Percentiles rank a stretch among this genome's conserved stretches.
These are phyloP conservation scores for Orbilia brochopaga DNA, from an alignment of 2,329 filamentous ascomycete species.

Conservation along the genomic window DNA sequence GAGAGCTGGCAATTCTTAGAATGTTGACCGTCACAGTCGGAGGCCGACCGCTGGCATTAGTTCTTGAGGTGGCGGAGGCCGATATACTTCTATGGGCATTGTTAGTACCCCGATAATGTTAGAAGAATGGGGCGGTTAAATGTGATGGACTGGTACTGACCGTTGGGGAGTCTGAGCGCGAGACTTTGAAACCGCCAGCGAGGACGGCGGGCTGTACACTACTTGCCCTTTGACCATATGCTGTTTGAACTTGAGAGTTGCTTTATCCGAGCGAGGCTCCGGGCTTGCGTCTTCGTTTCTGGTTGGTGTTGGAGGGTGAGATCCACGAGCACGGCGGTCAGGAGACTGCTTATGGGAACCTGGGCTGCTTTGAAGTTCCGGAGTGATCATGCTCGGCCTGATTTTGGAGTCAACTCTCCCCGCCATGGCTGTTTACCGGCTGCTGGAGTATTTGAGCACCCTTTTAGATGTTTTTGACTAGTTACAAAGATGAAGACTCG, in stretches of 20 bases:
- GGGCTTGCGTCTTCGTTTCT: background rate
- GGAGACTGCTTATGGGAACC: background rate
- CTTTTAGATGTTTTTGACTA: too few species aligned
- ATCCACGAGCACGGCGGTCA: background rate
- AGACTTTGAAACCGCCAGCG: conserved; percentile 18
- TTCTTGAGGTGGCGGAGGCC: background rate
- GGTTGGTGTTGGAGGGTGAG: background rate
- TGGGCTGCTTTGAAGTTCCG: background rate
- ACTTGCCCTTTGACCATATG: background rate
- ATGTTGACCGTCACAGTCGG: conserved; percentile 31
- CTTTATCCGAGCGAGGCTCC: background rate
- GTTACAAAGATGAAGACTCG: too few species aligned
- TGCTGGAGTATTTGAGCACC: too few species aligned
- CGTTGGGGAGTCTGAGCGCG: background rate
- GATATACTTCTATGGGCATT: background rate
- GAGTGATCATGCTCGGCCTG: background rate
- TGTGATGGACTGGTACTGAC: too few species aligned
- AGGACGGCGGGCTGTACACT: conserved; percentile 20
- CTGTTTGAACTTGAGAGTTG: conserved; percentile 1
- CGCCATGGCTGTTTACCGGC: background rate
- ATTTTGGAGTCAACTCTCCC: background rate
- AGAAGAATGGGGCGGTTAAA: too few species aligned
- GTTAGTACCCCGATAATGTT: too few species aligned
- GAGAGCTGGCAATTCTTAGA: background rate
- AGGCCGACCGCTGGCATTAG: background rate